Evolutionary conservation across 108 stramenopile species (phyloP), one percentile per base, ranked within the genome.

Genomic region (Ochromonas danica): DNA sequence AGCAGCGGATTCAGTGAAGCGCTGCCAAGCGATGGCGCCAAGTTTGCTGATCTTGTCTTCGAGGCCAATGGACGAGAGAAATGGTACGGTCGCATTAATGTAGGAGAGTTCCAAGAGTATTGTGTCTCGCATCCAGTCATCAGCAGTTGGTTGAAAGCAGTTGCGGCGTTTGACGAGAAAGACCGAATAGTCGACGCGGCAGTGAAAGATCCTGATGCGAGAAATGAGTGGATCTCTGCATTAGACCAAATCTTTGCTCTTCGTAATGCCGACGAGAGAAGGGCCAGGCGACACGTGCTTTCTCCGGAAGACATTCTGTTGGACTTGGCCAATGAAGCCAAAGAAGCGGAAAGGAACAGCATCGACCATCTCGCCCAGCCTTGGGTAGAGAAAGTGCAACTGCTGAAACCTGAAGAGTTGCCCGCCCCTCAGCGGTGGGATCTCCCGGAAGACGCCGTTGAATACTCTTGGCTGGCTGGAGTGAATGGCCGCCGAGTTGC

Each of bases 31-130:
- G 72, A 42, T 41, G 27, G 3, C 10, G 72, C 6, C 10, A 6
- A 42, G 38, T 57, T 27, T 57, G 51, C 40, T 33, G 72, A 75
- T 60, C 41, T 75, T 6, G 10, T 75, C 28, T 75, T 75, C 72
- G 31, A 28, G 10, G 31, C 30, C 33, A 75, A 39, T 33, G 10
- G 38, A n/a, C 45, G 45, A 6, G 40, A 42, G 3, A 10, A 41
- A 6, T 17, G 22, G 14, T 6, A 27, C 38, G 36, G n/a, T 41
- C 6, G 41, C 17, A 3, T 75, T 36, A 17, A 33, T 42, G 41
- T 75, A 6, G 14, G 10, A 35, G 72, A 75, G 38, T 75, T 75
- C 31, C 3, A 75, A 36, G 3, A 17, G 10, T 75, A 33, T 25
- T 75, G 72, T 42, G 28, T 17, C 6, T 35, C 27, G 3, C 72